Conservation (phyloP, 1,139 yeast species). For the Wickerhamomyces sp. region DNA sequence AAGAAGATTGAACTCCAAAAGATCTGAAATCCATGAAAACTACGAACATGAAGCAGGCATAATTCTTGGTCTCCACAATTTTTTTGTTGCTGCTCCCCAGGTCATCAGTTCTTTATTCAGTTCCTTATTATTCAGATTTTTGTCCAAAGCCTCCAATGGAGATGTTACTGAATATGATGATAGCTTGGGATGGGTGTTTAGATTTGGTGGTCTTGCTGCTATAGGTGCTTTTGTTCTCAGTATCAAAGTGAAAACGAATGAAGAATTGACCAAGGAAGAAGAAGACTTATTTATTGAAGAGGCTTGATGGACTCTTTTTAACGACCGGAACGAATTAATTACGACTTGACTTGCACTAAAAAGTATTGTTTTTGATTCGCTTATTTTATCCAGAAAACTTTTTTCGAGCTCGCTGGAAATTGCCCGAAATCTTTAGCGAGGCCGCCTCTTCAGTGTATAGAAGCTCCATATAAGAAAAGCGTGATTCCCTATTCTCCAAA, state of each 20-base stretch:
- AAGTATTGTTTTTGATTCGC: background rate
- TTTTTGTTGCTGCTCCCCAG: constrained; percentile 45
- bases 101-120: constrained; percentile 38
- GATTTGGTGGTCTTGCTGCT: constrained; percentile 41
- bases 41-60: constrained; percentile 44
- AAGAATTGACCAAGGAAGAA: constrained; percentile 30
- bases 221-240: constrained; percentile 35
- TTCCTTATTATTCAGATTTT: constrained; percentile 32
- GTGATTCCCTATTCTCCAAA: background rate
- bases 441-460: too few relatives aligned
- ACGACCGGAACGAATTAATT: too few relatives aligned
- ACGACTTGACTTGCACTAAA: background rate
- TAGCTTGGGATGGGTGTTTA: constrained; percentile 42
- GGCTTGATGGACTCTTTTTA: background rate
- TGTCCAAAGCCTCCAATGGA: constrained; percentile 21
- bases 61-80: constrained; percentile 42
- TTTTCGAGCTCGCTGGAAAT: too few relatives aligned
- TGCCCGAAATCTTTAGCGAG: background rate
- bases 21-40: constrained; percentile 23
- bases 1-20: constrained; percentile 3
- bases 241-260: constrained; percentile 29
- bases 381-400: background rate
- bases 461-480: background rate
- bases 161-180: constrained; percentile 26
- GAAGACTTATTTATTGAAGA: constrained; percentile 7